Evolutionary conservation across 768 basidiomycete species (phyloP).

Genomic region (Lactarius sanguifluus): DNA sequence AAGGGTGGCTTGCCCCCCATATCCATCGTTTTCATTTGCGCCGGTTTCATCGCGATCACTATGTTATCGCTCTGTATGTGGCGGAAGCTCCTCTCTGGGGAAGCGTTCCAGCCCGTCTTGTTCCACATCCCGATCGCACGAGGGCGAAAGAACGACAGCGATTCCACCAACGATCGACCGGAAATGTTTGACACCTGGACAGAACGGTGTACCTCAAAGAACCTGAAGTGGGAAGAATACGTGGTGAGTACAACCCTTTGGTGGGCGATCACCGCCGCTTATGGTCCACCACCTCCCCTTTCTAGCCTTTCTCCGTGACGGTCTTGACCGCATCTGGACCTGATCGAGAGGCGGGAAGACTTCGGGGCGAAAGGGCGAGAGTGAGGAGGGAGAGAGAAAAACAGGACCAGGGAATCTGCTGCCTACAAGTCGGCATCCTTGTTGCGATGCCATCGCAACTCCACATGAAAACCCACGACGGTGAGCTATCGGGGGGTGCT

Average conservation of each 20-base stretch:
- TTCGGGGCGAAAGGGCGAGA: not conserved
- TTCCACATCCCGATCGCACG: not conserved
- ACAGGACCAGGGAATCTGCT: not conserved
- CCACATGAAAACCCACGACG: not conserved
- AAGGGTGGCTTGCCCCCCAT: slow-evolving; percentile 11
- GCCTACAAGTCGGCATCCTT: slow-evolving; percentile 24
- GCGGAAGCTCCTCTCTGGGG: slow-evolving; percentile 7
- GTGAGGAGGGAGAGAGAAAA: not conserved
- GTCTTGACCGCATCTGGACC: not conserved
- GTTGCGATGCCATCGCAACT: slow-evolving; percentile 27
- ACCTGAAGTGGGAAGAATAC: slow-evolving; percentile 15
- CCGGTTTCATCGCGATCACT: slow-evolving; percentile 4
- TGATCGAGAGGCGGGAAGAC: not conserved
- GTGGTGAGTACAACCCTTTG: slow-evolving; percentile 7
- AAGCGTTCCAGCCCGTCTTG: not conserved
- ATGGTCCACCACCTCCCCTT: not conserved
- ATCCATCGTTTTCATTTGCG: slow-evolving; percentile 14
- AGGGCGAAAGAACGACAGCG: not conserved
- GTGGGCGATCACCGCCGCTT: not conserved
- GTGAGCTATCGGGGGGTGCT: no score
- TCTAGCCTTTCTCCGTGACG: slow-evolving; percentile 18
- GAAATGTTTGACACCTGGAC: slow-evolving; percentile 25
- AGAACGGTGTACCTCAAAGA: not conserved
- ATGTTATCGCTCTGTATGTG: slow-evolving; percentile 11
- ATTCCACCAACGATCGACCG: not conserved